Conservation (phyloP, 2,329 filamentous ascomycete species). For the Calonectria hawksworthii region DNA sequence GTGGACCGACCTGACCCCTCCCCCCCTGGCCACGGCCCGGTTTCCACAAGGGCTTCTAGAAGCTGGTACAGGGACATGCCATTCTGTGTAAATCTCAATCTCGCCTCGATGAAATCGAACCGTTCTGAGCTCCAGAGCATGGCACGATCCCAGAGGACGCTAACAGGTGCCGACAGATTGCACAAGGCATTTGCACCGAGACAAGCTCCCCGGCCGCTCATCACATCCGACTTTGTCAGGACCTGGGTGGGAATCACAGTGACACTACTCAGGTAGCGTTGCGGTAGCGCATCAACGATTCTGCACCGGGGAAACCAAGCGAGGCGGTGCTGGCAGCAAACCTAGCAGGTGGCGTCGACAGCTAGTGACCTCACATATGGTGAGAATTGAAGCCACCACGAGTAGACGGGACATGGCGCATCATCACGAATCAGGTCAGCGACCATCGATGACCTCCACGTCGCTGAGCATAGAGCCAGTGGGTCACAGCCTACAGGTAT, state of each 20-base stretch:
- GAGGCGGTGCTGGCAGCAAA: slow-evolving; percentile 5
- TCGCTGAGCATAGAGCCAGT: slow-evolving; percentile 15
- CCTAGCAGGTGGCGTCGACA: slow-evolving; percentile 22
- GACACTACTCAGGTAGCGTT: slow-evolving; percentile 27
- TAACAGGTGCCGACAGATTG: slow-evolving; percentile 33
- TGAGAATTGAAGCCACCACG: slow-evolving; percentile 20
- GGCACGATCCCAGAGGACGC: slow-evolving; percentile 32
- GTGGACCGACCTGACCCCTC: slow-evolving; percentile 27
- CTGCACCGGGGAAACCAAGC: slow-evolving; percentile 5
- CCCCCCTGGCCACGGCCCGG: slow-evolving; percentile 32
- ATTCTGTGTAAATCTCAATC: slow-evolving; percentile 40
- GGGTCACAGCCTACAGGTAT: slow-evolving; percentile 20
- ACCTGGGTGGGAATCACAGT: slow-evolving; percentile 10
- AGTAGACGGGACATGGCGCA: not conserved
- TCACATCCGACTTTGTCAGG: slow-evolving; percentile 18
- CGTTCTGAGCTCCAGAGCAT: slow-evolving; percentile 26
- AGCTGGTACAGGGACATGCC: slow-evolving; percentile 35
- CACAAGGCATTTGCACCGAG: slow-evolving; percentile 1
- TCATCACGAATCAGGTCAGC: slow-evolving; percentile 21
- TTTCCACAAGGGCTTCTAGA: slow-evolving; percentile 49
- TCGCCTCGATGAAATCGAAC: slow-evolving; percentile 36
- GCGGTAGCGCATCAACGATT: slow-evolving; percentile 24
- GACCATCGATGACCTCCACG: slow-evolving; percentile 4
- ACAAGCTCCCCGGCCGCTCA: not conserved
- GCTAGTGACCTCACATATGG: slow-evolving; percentile 16